These are phyloP conservation scores for Ceratobasidium papillatum DNA, from an alignment of 1,284 basidiomycete genomes.

Conservation along the genomic window DNA sequence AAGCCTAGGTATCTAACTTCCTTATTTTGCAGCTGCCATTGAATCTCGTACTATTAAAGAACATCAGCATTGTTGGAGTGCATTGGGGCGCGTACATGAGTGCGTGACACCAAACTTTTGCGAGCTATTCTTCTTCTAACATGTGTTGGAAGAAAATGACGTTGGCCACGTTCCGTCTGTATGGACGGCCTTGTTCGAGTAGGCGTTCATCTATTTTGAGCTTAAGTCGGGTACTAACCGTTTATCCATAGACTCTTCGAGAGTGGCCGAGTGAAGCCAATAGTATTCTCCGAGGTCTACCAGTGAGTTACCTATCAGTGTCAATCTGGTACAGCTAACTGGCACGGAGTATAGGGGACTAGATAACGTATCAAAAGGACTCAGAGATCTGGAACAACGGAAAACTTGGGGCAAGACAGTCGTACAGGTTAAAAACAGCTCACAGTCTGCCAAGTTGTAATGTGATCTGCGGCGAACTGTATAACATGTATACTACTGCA, in stretches of 20 bases:
- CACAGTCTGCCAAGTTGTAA: constrained; percentile 45
- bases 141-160: constrained; percentile 66
- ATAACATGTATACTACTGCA: neutral
- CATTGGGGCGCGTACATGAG: constrained; percentile 86
- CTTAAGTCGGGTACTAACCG: constrained; percentile 3
- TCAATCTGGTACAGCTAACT: neutral
- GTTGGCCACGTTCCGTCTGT: constrained; percentile 70
- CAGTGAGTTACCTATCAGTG: constrained; percentile 47
- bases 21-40: constrained; percentile 71
- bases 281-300: constrained; percentile 78
- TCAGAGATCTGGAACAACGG: constrained; percentile 73
- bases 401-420: constrained; percentile 95
- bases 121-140: neutral
- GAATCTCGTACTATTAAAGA: constrained; percentile 89
- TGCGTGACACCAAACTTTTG: constrained; percentile 49
- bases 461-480: neutral
- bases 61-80: constrained; percentile 81
- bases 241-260: constrained; percentile 65
- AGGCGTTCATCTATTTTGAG: constrained; percentile 46
- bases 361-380: constrained; percentile 67
- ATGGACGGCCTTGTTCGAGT: constrained; percentile 79
- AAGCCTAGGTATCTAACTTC: neutral
- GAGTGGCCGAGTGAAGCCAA: constrained; percentile 72
- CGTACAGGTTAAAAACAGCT: constrained; percentile 67
- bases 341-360: constrained; percentile 52